A percentile compares a stretch with the other conserved stretches of the same genome.
phyloP scores from a whole-genome alignment of 2,329 filamentous ascomycete species.

The Shiraia sp. region DNA sequence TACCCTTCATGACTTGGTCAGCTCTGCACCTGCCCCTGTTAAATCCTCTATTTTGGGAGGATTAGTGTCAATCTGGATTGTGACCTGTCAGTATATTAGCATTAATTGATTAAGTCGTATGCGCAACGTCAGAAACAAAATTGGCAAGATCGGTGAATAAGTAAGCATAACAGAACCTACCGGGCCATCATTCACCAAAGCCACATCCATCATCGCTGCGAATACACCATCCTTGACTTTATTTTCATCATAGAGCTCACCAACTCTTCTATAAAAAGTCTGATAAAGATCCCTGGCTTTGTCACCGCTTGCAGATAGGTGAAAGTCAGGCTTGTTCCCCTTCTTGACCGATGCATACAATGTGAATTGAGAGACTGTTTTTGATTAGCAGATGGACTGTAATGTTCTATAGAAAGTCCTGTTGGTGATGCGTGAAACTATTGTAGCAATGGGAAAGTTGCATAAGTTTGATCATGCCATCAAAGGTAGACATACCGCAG shows the following conservation, averaged over 20 bases:
- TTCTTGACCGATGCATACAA: slow-evolving; percentile 92
- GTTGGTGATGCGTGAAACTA: background rate
- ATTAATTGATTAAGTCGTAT: background rate
- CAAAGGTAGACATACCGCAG: slow-evolving; percentile 67
- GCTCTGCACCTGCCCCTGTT: slow-evolving; percentile 13
- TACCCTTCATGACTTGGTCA: too few species aligned
- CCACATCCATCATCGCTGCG: slow-evolving; percentile 98
- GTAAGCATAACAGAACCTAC: slow-evolving; percentile 58
- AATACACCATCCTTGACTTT: slow-evolving; percentile 94
- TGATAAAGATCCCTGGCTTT: slow-evolving; percentile 83
- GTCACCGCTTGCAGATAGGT: slow-evolving; percentile 77
- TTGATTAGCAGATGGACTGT: slow-evolving; percentile 12
- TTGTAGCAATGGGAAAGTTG: too few species aligned
- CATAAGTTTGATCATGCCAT: too few species aligned
- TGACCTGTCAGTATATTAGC: slow-evolving; percentile 45
- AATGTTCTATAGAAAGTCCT: background rate
- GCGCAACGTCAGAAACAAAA: background rate
- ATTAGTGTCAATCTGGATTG: slow-evolving; percentile 53
- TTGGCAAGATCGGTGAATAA: background rate
- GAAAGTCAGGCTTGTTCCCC: slow-evolving; percentile 93
- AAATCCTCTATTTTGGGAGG: slow-evolving; percentile 47
- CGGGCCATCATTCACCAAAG: slow-evolving; percentile 82
- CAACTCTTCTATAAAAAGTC: slow-evolving; percentile 77
- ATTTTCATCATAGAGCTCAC: slow-evolving; percentile 70
- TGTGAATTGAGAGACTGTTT: slow-evolving; percentile 91